Conservation (phyloP, 176 grass and related monocot genomes). For the Canna indica region DNA sequence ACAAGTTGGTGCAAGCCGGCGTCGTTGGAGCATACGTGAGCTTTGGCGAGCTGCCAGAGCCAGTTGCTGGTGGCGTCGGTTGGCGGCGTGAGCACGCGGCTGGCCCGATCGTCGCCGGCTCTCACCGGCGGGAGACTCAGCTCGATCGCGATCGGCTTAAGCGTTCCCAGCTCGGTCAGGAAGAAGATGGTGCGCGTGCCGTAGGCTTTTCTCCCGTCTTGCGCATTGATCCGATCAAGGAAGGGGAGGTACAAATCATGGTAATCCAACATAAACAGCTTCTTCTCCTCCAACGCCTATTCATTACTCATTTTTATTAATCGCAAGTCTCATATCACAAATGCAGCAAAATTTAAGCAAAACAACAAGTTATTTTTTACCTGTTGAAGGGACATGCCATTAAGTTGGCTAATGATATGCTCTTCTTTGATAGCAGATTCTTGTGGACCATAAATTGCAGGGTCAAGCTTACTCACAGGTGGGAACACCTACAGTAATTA, state of each 20-base stretch:
- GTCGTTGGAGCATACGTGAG: constrained; percentile 94
- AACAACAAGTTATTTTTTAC: neutral
- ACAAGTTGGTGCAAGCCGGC: constrained; percentile 86
- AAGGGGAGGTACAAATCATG: constrained; percentile 84
- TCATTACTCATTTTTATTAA: neutral
- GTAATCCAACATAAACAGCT: constrained; percentile 78
- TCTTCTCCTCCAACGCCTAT: constrained; percentile 41
- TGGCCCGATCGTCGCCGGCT: constrained; percentile 40
- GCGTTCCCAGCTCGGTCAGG: constrained; percentile 51
- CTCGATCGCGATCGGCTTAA: constrained; percentile 87
- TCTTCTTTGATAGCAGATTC: constrained; percentile 86
- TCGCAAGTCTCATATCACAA: too few relatives aligned
- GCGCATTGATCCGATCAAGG: constrained; percentile 76
- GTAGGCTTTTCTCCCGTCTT: constrained; percentile 79
- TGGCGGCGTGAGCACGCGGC: constrained; percentile 74
- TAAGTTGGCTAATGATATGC: constrained; percentile 59
- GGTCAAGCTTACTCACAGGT: constrained; percentile 68
- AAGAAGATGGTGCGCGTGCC: constrained; percentile 85
- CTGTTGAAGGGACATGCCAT: constrained; percentile 75
- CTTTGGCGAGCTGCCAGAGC: constrained; percentile 98
- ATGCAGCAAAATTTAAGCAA: neutral
- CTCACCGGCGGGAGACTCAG: constrained; percentile 57
- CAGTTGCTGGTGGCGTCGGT: constrained; percentile 74
- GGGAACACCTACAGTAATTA: constrained; percentile 47
- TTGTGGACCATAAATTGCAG: constrained; percentile 53